phyloP scores from a whole-genome alignment of 176 grass and related monocot species.

The Elymus sibiricus region DNA sequence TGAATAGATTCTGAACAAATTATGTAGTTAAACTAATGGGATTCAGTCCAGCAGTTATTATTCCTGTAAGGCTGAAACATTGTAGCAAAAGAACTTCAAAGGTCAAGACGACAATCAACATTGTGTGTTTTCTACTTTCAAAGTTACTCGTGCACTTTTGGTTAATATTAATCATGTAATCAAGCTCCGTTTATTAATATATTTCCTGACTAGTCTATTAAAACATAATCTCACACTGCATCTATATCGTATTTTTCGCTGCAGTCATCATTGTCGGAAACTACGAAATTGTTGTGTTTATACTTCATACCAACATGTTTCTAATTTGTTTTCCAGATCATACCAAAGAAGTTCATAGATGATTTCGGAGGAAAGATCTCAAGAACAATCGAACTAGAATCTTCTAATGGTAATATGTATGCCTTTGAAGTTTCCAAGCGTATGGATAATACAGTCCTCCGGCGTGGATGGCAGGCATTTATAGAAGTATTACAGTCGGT shows the following conservation, averaged over 20 bases:
- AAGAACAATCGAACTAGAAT: constrained; percentile 17
- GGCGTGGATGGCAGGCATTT: constrained; percentile 34
- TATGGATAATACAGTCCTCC: background rate
- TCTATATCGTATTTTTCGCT: background rate
- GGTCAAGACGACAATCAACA: background rate
- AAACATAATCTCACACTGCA: background rate
- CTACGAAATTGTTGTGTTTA: background rate
- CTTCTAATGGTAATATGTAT: constrained; percentile 18
- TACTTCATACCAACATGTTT: background rate
- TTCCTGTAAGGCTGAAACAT: background rate
- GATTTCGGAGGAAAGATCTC: constrained; percentile 25
- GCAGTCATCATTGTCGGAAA: background rate
- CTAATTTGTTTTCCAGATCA: constrained; percentile 1
- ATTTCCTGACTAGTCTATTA: background rate
- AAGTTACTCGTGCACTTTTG: background rate
- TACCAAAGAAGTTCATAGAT: constrained; percentile 36
- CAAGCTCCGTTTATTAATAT: background rate
- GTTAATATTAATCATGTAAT: background rate
- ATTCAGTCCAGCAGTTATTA: background rate
- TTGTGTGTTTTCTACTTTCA: background rate
- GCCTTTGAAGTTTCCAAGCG: constrained; percentile 3
- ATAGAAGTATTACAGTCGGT: no score
- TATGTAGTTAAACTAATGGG: background rate
- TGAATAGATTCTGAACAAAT: background rate
- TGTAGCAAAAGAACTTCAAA: background rate